Percentiles rank a stretch among this genome's conserved stretches.
phyloP scores from a whole-genome alignment of 805 yeast genomes.

The Kluyveromyces wickerhamii region DNA sequence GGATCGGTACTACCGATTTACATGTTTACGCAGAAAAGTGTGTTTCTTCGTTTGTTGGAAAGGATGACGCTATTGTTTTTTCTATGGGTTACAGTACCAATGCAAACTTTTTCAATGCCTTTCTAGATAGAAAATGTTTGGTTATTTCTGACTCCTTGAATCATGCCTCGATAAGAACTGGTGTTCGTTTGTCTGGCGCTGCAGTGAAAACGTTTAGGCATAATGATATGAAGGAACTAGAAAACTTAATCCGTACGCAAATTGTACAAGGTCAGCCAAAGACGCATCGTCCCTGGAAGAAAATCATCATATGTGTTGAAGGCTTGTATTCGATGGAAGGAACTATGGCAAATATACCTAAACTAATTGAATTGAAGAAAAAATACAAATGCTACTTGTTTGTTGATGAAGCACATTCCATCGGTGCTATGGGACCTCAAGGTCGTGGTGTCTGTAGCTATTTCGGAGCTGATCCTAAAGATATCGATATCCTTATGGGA shows the following conservation, averaged over 20 bases:
- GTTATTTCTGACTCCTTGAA: constrained; percentile 91
- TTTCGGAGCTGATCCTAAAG: constrained; percentile 68
- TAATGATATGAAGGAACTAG: constrained; percentile 78
- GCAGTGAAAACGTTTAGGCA: constrained; percentile 87
- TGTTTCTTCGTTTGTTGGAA: constrained; percentile 81
- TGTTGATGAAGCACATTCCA: constrained; percentile 97
- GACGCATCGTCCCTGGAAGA: constrained; percentile 94
- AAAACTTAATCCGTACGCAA: constrained; percentile 68
- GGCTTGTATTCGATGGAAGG: constrained; percentile 94
- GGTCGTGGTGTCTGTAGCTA: constrained; percentile 96
- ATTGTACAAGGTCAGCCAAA: constrained; percentile 93
- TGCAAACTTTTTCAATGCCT: constrained; percentile 74
- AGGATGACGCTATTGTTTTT: constrained; percentile 77
- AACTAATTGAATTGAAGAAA: constrained; percentile 59
- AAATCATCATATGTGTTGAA: constrained; percentile 77
- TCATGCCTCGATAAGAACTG: constrained; percentile 93
- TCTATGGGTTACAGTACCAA: constrained; percentile 97
- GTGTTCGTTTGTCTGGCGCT: constrained; percentile 88
- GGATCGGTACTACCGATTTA: constrained; percentile 68
- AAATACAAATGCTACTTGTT: constrained; percentile 85
- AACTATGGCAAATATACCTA: constrained; percentile 75
- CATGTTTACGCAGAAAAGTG: constrained; percentile 67
- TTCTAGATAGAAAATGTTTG: constrained; percentile 80
- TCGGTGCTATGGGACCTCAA: constrained; percentile 94
- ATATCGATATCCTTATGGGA: constrained; percentile 90